A percentile compares a stretch with the other conserved stretches of the same genome.
These are phyloP conservation scores for Chlamydomonas sp. DNA, from an alignment of 139 green algal genomes.

Conservation along the genomic window DNA sequence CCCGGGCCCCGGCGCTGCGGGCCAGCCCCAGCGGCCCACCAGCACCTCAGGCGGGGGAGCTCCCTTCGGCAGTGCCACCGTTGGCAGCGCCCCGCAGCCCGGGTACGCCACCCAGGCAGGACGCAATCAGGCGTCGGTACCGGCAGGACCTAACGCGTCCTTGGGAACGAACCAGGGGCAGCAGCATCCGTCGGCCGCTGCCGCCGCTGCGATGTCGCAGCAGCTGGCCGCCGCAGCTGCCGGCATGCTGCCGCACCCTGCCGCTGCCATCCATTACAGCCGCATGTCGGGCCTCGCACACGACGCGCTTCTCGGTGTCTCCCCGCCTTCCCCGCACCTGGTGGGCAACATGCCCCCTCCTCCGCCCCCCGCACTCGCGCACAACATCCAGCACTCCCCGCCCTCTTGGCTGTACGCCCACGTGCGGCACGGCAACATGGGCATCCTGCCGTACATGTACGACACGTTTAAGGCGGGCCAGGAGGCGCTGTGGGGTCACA, in stretches of 20 bases:
- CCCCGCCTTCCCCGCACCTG: slow-evolving; percentile 36
- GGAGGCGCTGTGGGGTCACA: neutral
- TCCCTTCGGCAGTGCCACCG: neutral
- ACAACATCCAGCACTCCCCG: slow-evolving; percentile 58
- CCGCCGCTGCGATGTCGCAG: neutral
- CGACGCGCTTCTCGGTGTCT: slow-evolving; percentile 14
- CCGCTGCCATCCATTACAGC: slow-evolving; percentile 22
- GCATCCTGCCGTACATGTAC: slow-evolving; percentile 1
- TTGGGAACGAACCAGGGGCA: neutral
- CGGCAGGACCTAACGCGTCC: neutral
- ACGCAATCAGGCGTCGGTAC: no score
- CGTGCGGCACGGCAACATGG: neutral
- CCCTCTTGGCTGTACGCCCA: slow-evolving; percentile 32
- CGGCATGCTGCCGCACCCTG: slow-evolving; percentile 8
- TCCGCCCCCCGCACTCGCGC: slow-evolving; percentile 46
- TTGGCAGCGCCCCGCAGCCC: neutral
- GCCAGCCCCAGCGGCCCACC: no score
- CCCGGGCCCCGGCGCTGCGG: no score
- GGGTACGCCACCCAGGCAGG: neutral
- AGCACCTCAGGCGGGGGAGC: no score
- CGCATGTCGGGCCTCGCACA: neutral
- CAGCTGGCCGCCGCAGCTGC: neutral
- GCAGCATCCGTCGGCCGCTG: neutral
- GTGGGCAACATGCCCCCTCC: slow-evolving; percentile 29
- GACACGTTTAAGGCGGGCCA: neutral